A percentile compares a stretch with the other conserved stretches of the same genome.
phyloP scores from a whole-genome alignment of 2,329 filamentous ascomycete species.

The Emydomyces testavorans region DNA sequence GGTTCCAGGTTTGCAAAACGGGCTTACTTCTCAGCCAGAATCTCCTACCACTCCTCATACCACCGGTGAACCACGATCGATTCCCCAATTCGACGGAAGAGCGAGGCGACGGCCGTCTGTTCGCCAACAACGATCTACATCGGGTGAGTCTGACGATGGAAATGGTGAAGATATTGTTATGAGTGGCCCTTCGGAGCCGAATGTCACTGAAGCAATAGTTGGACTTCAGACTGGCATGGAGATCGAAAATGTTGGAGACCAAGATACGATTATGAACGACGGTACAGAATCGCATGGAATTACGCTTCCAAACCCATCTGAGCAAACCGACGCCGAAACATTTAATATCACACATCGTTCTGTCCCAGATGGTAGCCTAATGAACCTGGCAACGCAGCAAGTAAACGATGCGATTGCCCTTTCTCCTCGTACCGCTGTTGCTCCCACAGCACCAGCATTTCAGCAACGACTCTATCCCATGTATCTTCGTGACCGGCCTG shows the following conservation, averaged over 20 bases:
- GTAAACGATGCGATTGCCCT: conserved; percentile 58
- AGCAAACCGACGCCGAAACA: conserved; percentile 74
- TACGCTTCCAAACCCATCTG: conserved; percentile 65
- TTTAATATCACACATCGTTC: conserved; percentile 89
- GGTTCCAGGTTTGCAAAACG: conserved; percentile 56
- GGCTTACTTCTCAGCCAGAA: conserved; percentile 75
- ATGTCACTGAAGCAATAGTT: conserved; percentile 56
- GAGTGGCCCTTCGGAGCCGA: conserved; percentile 42
- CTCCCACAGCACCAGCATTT: conserved; percentile 55
- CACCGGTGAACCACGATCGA: conserved; percentile 48
- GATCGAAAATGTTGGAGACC: conserved; percentile 77
- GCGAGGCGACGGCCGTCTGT: conserved; percentile 67
- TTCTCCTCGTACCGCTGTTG: conserved; percentile 51
- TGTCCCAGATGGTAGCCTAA: conserved; percentile 72
- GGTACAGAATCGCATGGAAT: conserved; percentile 61
- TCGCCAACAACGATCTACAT: conserved; percentile 73
- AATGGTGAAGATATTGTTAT: conserved; percentile 72
- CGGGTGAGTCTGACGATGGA: conserved; percentile 76
- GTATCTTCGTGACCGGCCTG: conserved; percentile 64
- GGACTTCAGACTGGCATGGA: conserved; percentile 73
- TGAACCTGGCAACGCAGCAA: conserved; percentile 57
- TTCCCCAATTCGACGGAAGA: conserved; percentile 45
- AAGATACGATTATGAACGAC: conserved; percentile 63
- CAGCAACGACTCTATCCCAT: conserved; percentile 62
- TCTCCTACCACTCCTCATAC: conserved; percentile 78